Base-by-base conservation (phyloP, 2,329 filamentous ascomycete genomes). In the Clarireedia hainanense region DNA sequence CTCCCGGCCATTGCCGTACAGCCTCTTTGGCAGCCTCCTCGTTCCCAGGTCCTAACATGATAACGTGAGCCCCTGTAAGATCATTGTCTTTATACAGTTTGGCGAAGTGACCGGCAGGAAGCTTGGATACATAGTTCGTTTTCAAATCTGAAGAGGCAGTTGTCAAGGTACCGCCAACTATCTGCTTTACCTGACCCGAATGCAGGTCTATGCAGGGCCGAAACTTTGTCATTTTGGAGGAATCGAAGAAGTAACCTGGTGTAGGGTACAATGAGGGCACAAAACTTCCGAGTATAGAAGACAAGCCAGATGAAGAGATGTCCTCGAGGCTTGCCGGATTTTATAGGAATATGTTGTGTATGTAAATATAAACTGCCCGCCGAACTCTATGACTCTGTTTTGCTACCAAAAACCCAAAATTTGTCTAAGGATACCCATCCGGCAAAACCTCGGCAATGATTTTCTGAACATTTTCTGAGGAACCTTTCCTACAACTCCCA, bases 131-230 rank as follows among this genome's bases (percentile, higher is more conserved):
- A 75, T 90, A 91, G 73, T 99, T 99, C 48, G 92, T 97, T 74
- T 90, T 87, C 56, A 97, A 79, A 56, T 81, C 77, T 6, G 78
- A 71, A 1, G 81, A 80, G 7, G 78, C 71, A 69, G 80, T 80
- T 73, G 87, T 86, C 60, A 99, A 80, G 1, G 94, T 97, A 58
- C 94, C 92, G 64, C 94, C 94, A 42, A 99, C 91, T 65, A 99
- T 99, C 72, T 99, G 94, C 76, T 99, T 99, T 58, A 99, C 94
- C 69, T 92, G 86, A 14, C 94, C 94, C n/a, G 91, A 86, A 72
- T 99, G 94, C 52, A 99, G 81, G 74, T 99, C 94, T 72, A 99
- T 97, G 69, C 94, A 99, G 20, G 94, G 94, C 40, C 94, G 81
- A 69, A 99, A 99, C 64, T 86, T 84, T 2, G 94, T 97, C 94